phyloP scores from a whole-genome alignment of 164 flowering plant genomes.

The Berberis thunbergii region DNA sequence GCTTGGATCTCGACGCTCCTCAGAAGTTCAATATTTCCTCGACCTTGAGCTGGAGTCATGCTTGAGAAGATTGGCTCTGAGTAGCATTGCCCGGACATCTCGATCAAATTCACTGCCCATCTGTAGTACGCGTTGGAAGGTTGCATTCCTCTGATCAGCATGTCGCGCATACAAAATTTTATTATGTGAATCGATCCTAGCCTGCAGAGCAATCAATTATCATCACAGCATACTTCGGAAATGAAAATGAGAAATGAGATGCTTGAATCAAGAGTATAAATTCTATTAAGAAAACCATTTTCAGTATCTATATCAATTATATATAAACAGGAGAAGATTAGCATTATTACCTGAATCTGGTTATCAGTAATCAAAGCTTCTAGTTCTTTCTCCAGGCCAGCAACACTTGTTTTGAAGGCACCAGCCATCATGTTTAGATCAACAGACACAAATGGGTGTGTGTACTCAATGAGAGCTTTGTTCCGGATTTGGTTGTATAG shows the following conservation, averaged over 20 bases:
- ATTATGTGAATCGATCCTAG: constrained; percentile 95
- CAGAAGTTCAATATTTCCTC: constrained; percentile 35
- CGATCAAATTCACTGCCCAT: constrained; percentile 82
- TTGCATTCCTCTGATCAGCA: constrained; percentile 92
- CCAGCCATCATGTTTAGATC: constrained; percentile 90
- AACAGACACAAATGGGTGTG: constrained; percentile 92
- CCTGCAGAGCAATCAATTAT: constrained; percentile 37
- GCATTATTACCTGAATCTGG: constrained; percentile 71
- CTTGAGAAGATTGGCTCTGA: constrained; percentile 82
- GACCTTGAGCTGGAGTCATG: constrained; percentile 50
- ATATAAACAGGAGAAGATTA: too few species aligned
- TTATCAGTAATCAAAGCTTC: constrained; percentile 87
- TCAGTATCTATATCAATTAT: not conserved
- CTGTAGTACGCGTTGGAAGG: constrained; percentile 83
- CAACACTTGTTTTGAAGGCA: constrained; percentile 84
- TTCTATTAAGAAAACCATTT: not conserved
- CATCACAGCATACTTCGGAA: not conserved
- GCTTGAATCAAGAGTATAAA: not conserved
- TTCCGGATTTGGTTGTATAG: constrained; percentile 80
- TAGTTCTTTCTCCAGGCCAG: constrained; percentile 88
- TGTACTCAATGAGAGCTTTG: constrained; percentile 95
- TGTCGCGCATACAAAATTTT: constrained; percentile 92
- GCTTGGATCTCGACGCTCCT: not conserved
- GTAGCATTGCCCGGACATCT: constrained; percentile 77
- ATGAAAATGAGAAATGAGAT: not conserved